Evolutionary conservation across 1,284 basidiomycete species (phyloP).

Genomic region (Golubevia pallescens): DNA sequence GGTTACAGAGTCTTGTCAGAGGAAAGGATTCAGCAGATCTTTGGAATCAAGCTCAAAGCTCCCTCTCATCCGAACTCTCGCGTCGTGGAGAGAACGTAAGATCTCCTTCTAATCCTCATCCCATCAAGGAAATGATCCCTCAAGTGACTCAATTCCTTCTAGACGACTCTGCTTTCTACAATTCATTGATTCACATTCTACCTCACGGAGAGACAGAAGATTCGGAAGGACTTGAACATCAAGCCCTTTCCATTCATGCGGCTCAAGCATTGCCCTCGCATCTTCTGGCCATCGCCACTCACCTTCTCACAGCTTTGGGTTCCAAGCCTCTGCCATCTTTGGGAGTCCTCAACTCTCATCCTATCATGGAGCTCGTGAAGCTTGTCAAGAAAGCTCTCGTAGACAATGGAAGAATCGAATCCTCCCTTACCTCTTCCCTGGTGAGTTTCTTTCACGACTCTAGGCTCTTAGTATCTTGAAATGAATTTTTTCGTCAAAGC

Average conservation of each 20-base stretch:
- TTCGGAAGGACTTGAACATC: background rate
- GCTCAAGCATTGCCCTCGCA: background rate
- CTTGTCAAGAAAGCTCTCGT: background rate
- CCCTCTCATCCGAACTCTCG: background rate
- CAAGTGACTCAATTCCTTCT: no score
- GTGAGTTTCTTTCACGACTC: background rate
- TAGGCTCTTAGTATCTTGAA: no score
- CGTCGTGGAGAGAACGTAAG: no score
- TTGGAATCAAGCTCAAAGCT: background rate
- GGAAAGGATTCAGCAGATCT: background rate
- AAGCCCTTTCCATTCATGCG: background rate
- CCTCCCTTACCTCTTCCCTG: background rate
- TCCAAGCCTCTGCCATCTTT: background rate
- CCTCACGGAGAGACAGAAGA: background rate
- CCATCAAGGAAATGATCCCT: no score
- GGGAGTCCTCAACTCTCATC: background rate
- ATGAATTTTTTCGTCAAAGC: no score
- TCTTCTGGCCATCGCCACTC: background rate
- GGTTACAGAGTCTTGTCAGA: slow-evolving; percentile 9
- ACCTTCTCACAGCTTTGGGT: background rate
- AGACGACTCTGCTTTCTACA: no score
- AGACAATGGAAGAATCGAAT: background rate
- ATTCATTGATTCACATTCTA: no score
- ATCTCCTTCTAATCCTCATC: no score
- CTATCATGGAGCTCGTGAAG: background rate